Percentiles rank a stretch among this genome's conserved stretches.
Conservation (phyloP, 768 basidiomycete genomes). For the Terana coerulea region DNA sequence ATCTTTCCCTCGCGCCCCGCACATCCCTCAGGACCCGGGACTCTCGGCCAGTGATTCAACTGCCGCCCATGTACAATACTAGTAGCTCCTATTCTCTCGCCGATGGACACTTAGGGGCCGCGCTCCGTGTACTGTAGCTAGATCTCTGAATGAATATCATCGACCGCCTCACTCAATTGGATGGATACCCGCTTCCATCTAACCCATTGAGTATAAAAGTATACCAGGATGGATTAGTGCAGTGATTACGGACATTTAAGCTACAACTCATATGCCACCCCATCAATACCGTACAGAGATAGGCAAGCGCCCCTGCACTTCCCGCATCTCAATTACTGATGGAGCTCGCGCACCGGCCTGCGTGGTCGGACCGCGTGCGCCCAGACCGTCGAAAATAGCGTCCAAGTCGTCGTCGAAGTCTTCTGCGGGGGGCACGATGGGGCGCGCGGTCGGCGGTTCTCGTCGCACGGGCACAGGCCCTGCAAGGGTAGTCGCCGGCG, state of each 20-base stretch:
- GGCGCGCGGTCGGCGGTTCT: background rate
- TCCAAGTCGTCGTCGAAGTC: constrained; percentile 19
- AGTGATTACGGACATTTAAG: background rate
- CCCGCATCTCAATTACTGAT: constrained; percentile 19
- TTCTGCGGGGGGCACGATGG: background rate
- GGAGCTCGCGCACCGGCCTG: background rate
- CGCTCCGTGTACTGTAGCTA: too few species aligned
- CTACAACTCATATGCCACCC: background rate
- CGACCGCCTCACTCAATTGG: too few species aligned
- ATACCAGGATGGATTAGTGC: background rate
- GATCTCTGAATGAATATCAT: too few species aligned
- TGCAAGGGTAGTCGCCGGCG: background rate
- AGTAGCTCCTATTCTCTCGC: too few species aligned
- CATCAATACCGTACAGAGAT: constrained; percentile 12
- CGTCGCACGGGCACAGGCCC: background rate
- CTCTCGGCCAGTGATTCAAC: too few species aligned
- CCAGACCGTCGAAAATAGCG: constrained; percentile 13
- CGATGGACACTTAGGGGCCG: too few species aligned
- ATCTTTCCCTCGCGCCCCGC: too few species aligned
- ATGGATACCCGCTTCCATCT: too few species aligned
- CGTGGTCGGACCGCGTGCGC: constrained; percentile 8
- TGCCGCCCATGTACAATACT: too few species aligned
- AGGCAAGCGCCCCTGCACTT: constrained; percentile 13
- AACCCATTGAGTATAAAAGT: background rate
- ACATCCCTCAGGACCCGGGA: too few species aligned